Conservation (phyloP, 2,329 filamentous ascomycete genomes). For the Penicillium freii region DNA sequence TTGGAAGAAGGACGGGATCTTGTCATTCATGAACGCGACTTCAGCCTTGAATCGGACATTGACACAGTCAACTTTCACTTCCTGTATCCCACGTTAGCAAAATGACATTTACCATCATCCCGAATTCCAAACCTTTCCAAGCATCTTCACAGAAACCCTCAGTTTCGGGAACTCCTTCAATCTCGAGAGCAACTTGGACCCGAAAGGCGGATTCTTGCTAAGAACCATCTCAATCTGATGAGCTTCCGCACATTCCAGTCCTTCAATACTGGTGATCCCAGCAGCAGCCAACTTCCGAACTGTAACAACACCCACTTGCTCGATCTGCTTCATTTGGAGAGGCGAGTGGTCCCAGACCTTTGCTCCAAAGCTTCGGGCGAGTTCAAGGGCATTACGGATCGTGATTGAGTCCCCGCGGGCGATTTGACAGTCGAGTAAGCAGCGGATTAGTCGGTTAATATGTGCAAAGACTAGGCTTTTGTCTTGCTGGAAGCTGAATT, state of each 20-base stretch:
- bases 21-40: slow-evolving; percentile 70
- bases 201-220: slow-evolving; percentile 79
- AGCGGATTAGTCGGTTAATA: slow-evolving; percentile 67
- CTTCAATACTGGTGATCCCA: slow-evolving; percentile 69
- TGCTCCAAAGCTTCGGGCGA: slow-evolving; percentile 73
- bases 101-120: slow-evolving; percentile 22
- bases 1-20: slow-evolving; percentile 60
- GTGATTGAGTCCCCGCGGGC: slow-evolving; percentile 63
- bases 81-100: slow-evolving; percentile 25
- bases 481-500: slow-evolving; percentile 59
- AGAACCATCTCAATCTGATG: slow-evolving; percentile 73
- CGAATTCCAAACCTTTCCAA: slow-evolving; percentile 45
- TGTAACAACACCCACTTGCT: slow-evolving; percentile 71
- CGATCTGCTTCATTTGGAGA: slow-evolving; percentile 78
- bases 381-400: slow-evolving; percentile 68
- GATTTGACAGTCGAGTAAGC: slow-evolving; percentile 72
- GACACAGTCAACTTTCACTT: slow-evolving; percentile 42
- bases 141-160: slow-evolving; percentile 53
- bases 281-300: slow-evolving; percentile 70
- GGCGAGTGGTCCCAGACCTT: slow-evolving; percentile 79
- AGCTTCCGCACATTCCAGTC: slow-evolving; percentile 65
- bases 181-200: slow-evolving; percentile 63
- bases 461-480: slow-evolving; percentile 65
- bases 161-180: slow-evolving; percentile 71
- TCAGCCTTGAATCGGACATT: slow-evolving; percentile 64